These are phyloP conservation scores for Dendrobium nobile DNA, from an alignment of 106 monocot species.

Conservation along the genomic window DNA sequence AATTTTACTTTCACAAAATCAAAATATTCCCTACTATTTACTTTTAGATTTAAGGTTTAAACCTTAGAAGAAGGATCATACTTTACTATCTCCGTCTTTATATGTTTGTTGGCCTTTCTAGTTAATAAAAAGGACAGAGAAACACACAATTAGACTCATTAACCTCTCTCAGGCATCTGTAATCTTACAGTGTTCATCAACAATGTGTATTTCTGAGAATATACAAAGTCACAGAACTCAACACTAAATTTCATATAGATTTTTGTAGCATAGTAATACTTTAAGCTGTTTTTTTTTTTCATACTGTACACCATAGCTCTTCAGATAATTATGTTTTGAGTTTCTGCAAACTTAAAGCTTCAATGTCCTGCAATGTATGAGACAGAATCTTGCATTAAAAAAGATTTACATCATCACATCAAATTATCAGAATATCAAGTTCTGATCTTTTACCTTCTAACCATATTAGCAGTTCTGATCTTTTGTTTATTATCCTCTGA, in stretches of 20 bases:
- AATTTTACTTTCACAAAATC: no score
- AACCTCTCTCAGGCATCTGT: no score
- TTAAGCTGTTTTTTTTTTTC: not conserved
- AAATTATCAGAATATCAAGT: not conserved
- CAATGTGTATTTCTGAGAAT: no score
- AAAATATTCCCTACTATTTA: no score
- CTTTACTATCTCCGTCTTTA: no score
- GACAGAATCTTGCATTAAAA: not conserved
- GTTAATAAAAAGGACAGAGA: no score
- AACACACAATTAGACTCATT: no score
- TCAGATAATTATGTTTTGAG: not conserved
- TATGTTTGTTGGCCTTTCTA: no score
- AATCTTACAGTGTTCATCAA: no score
- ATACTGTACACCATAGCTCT: not conserved
- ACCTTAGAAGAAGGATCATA: no score
- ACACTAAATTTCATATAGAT: not conserved
- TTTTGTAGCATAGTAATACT: not conserved
- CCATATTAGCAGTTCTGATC: slow-evolving; percentile 1
- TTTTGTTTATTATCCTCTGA: slow-evolving; percentile 19
- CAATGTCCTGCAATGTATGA: not conserved
- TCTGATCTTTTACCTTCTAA: slow-evolving; percentile 11
- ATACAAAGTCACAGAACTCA: no score
- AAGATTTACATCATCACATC: not conserved
- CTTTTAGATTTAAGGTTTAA: no score
- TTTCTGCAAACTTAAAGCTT: not conserved